phyloP scores from a whole-genome alignment of 2,329 filamentous ascomycete genomes.

The Orbilia ellipsospora region DNA sequence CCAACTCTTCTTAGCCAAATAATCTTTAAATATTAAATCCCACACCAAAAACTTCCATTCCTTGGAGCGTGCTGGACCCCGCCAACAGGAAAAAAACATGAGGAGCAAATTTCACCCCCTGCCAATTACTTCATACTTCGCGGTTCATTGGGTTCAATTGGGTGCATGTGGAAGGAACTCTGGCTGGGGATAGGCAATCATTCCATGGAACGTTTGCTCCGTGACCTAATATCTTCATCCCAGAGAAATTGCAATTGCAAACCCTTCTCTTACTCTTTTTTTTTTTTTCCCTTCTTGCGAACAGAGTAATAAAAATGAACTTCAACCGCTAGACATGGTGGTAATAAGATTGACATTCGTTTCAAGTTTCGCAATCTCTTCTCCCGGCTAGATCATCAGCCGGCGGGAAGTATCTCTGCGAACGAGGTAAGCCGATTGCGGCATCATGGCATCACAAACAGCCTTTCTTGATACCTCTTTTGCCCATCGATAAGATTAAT shows the following conservation, averaged over 20 bases:
- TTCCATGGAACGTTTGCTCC: conserved; percentile 1
- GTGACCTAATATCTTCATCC: background rate
- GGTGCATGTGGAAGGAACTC: background rate
- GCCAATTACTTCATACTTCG: background rate
- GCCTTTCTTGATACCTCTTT: too few species aligned
- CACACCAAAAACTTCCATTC: conserved; percentile 47
- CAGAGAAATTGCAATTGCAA: background rate
- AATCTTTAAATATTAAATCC: conserved; percentile 15
- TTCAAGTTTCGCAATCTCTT: conserved; percentile 48
- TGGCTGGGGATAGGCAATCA: background rate
- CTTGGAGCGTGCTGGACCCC: conserved; percentile 9
- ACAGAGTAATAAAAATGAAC: background rate
- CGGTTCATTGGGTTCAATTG: too few species aligned
- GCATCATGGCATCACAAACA: conserved; percentile 47
- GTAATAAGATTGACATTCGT: conserved; percentile 33
- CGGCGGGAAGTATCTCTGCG: conserved; percentile 29
- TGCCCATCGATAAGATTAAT: conserved; percentile 34
- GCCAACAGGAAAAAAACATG: conserved; percentile 5
- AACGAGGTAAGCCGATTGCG: conserved; percentile 37
- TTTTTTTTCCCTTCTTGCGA: background rate
- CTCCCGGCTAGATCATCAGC: conserved; percentile 17
- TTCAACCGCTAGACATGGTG: conserved; percentile 11
- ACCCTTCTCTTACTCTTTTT: too few species aligned
- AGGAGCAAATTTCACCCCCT: conserved; percentile 25
- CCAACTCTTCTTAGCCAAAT: conserved; percentile 18